These are phyloP conservation scores for Scheffersomyces lignosus DNA, from an alignment of 805 yeast species.

Conservation along the genomic window DNA sequence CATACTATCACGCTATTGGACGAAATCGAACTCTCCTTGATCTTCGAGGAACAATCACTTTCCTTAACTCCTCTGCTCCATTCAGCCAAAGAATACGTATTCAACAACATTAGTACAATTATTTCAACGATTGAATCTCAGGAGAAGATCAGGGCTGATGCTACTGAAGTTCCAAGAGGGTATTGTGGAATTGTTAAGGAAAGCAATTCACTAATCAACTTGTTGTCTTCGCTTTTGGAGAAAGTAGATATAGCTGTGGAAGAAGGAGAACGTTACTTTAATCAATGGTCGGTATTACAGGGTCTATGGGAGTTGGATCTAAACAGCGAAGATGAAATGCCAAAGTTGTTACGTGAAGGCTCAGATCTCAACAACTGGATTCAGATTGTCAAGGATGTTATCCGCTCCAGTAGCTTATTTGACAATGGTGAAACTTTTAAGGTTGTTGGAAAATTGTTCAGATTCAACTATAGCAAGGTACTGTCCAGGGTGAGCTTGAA, in stretches of 20 bases:
- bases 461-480: constrained; percentile 51
- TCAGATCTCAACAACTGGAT: constrained; percentile 47
- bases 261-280: constrained; percentile 36
- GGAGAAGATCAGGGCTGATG: constrained; percentile 5
- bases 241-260: constrained; percentile 31
- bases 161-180: neutral
- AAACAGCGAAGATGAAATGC: constrained; percentile 39
- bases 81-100: constrained; percentile 29
- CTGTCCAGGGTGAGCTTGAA: constrained; percentile 52
- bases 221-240: constrained; percentile 2
- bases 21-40: constrained; percentile 30
- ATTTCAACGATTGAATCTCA: constrained; percentile 20
- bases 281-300: constrained; percentile 57
- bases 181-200: neutral
- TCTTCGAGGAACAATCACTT: constrained; percentile 37
- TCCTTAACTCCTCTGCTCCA: constrained; percentile 42
- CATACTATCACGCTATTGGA: neutral
- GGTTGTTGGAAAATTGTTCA: constrained; percentile 36
- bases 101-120: constrained; percentile 16
- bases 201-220: neutral
- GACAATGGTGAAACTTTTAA: constrained; percentile 47
- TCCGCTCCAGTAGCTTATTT: constrained; percentile 44
- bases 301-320: constrained; percentile 55
- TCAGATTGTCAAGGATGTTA: constrained; percentile 42
- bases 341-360: constrained; percentile 18